Percentiles rank a stretch among this genome's conserved stretches.
Evolutionary conservation across 2,329 filamentous ascomycete species (phyloP).

Genomic region (Aspergillus spinulosporus): DNA sequence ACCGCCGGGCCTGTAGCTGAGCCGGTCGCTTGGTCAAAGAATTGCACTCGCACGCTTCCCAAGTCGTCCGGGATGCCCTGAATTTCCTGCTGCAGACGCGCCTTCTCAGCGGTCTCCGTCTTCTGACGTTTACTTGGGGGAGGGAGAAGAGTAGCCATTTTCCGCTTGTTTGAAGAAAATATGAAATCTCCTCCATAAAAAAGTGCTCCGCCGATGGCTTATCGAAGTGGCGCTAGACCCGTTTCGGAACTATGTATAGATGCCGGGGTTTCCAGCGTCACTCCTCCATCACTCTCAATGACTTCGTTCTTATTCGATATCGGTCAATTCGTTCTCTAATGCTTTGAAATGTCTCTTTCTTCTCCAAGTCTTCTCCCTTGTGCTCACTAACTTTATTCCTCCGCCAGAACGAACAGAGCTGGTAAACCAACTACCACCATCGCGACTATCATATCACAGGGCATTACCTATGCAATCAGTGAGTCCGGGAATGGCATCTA

Average conservation of each 20-base stretch:
- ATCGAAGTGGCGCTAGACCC: conserved; percentile 26
- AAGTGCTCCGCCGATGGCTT: conserved; percentile 18
- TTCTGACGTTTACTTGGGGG: conserved; percentile 86
- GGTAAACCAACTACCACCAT: conserved; percentile 55
- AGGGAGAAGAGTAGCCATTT: conserved; percentile 77
- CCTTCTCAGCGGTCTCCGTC: conserved; percentile 69
- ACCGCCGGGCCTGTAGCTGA: conserved; percentile 69
- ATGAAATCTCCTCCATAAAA: conserved; percentile 17
- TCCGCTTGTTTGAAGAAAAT: conserved; percentile 16
- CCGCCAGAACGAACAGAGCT: conserved; percentile 50
- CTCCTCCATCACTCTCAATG: background rate
- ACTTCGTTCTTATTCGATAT: background rate
- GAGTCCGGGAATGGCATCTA: conserved; percentile 82
- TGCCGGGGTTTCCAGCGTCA: background rate
- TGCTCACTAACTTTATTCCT: conserved; percentile 21
- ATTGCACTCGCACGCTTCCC: conserved; percentile 81
- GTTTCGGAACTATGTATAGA: conserved; percentile 21
- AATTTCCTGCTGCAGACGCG: conserved; percentile 74
- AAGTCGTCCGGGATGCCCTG: conserved; percentile 64
- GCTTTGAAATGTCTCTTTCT: background rate
- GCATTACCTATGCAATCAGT: conserved; percentile 82
- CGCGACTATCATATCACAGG: conserved; percentile 60
- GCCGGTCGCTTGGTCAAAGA: conserved; percentile 75
- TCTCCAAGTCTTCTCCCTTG: conserved; percentile 15
- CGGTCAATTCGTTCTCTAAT: background rate